phyloP scores from a whole-genome alignment of 768 basidiomycete genomes.

The Piloderma croceum region DNA sequence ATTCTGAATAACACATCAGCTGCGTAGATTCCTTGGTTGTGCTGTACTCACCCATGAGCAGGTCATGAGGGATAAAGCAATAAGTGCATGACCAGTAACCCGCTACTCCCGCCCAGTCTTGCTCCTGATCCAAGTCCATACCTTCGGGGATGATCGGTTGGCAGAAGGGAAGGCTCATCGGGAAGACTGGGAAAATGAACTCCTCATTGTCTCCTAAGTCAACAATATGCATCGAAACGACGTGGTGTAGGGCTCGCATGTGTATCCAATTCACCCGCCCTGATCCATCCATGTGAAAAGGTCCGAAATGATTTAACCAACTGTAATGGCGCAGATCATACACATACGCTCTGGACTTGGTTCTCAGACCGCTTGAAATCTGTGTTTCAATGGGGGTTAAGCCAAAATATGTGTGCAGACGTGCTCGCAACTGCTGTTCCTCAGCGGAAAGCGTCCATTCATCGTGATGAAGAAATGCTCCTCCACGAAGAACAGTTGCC shows the following conservation, averaged over 20 bases:
- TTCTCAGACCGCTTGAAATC: too few species aligned
- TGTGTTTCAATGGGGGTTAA: conserved; percentile 40
- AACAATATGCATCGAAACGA: conserved; percentile 48
- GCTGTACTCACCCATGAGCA: conserved; percentile 48
- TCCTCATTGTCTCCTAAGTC: conserved; percentile 31
- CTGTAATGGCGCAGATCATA: conserved; percentile 59
- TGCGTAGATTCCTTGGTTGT: not conserved
- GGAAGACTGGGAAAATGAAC: conserved; percentile 34
- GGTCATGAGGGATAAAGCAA: conserved; percentile 64
- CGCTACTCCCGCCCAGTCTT: conserved; percentile 55
- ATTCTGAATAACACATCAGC: conserved; percentile 30
- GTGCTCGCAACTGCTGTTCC: conserved; percentile 43
- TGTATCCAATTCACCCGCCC: conserved; percentile 56
- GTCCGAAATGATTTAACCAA: conserved; percentile 48
- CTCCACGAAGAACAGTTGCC: conserved; percentile 35
- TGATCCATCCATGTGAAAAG: conserved; percentile 37
- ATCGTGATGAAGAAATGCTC: conserved; percentile 39
- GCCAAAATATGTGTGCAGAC: conserved; percentile 54
- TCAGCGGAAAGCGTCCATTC: conserved; percentile 20
- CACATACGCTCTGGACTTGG: conserved; percentile 47
- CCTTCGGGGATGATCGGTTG: conserved; percentile 43
- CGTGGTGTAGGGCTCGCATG: conserved; percentile 49
- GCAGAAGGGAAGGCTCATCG: conserved; percentile 48
- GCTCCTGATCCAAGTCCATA: conserved; percentile 29
- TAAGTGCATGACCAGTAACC: conserved; percentile 62